Base-by-base conservation (phyloP, 495 filamentous ascomycete genomes). In the Aspergillus panamensis region DNA sequence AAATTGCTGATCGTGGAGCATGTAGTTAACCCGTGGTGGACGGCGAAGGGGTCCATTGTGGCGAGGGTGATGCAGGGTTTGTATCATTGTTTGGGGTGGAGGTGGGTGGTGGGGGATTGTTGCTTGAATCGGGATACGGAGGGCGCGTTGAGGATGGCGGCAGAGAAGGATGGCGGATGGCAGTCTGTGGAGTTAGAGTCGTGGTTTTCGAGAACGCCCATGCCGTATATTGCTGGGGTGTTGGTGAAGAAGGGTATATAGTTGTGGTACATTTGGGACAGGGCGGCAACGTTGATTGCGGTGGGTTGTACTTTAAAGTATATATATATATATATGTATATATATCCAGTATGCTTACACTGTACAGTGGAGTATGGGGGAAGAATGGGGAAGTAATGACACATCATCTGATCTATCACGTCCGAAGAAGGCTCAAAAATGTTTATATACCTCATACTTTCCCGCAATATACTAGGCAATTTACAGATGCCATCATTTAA, bases 1-100 rank as follows among this genome's bases (percentile, higher is more conserved):
- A 66, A 76, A 42, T 78, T 88, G 80, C 80, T 89, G 43, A 76
- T 89, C 12, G 86, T 82, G 43, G 89, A 92, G 75, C 89, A 92
- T 73, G 85, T 91, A 33, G 73, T 77, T 49, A 71, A 73, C 56
- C 65, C 77, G 56, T 72, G 78, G 63, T 66, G 71, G 40, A 70
- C 65, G 65, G 66, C 69, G 16, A 80, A 86, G 74, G 64, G 70
- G 52, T 65, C 69, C 44, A 69, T 78, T 69, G 74, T 71, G 59
- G 84, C 81, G 44, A 71, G 84, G 75, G 3, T 66, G 29, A 17
- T 63, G 60, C 71, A 74, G 66, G 58, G 48, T 1, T 14, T 77
- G 6, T 76, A 73, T 64, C 57, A 55, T 54, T 3, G 60, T 17
- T 29, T 75, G 29, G 73, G 71, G 10, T 78, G 71, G 69, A 69